A percentile compares a stretch with the other conserved stretches of the same genome.
These are phyloP conservation scores for Agarophyton chilense DNA, from an alignment of 23 red algal species.

Conservation along the genomic window DNA sequence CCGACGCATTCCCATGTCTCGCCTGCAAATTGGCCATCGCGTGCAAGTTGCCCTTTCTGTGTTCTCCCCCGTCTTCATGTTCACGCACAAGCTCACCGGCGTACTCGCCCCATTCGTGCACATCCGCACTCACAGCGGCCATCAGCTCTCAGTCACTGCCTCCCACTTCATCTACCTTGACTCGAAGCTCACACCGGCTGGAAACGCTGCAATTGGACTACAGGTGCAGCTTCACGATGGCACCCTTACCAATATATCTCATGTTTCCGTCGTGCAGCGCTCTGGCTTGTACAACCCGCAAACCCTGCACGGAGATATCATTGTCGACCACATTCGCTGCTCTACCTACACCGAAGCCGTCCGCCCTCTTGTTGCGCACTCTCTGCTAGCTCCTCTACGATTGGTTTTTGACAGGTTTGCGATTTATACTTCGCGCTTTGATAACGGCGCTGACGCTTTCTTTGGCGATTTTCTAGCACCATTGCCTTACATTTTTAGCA, in stretches of 20 bases:
- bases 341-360: slow-evolving; percentile 51
- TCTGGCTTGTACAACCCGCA: slow-evolving; percentile 50
- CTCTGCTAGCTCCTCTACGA: slow-evolving; percentile 65
- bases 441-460: slow-evolving; percentile 47
- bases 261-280: slow-evolving; percentile 18
- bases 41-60: slow-evolving; percentile 24
- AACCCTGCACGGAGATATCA: slow-evolving; percentile 46
- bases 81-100: slow-evolving; percentile 41
- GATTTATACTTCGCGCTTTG: slow-evolving; percentile 8
- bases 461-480: neutral
- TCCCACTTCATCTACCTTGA: slow-evolving; percentile 80
- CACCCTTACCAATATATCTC: neutral
- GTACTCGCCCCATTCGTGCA: slow-evolving; percentile 44
- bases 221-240: slow-evolving; percentile 44
- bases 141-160: slow-evolving; percentile 33
- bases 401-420: slow-evolving; percentile 36
- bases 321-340: slow-evolving; percentile 36
- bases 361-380: slow-evolving; percentile 38
- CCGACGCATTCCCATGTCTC: slow-evolving; percentile 36
- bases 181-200: slow-evolving; percentile 32
- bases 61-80: slow-evolving; percentile 63
- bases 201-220: slow-evolving; percentile 46
- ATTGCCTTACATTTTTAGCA: neutral
- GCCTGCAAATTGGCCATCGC: slow-evolving; percentile 49
- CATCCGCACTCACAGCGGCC: slow-evolving; percentile 38